Evolutionary conservation across 1,139 yeast species (phyloP), one percentile per base, ranked within the genome.

Genomic region (Geotrichum australiense): DNA sequence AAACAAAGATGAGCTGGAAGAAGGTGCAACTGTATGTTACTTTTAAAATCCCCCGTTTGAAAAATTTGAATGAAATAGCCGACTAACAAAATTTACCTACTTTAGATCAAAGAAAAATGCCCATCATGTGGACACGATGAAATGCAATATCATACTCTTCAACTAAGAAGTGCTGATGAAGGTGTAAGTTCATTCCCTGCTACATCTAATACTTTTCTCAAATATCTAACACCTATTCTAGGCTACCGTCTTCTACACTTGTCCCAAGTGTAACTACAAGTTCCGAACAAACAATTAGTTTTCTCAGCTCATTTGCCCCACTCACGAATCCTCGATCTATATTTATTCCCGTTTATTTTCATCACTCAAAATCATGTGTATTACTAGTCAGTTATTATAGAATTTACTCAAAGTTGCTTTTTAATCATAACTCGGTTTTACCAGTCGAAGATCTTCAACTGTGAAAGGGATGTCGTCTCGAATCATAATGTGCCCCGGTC

Each of bases 61-160:
- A n/a, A n/a, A n/a, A n/a, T 16, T 18, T 22, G 8, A 21, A 21
- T 10, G n/a, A 5, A 19, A 5, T 26, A 20, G 3, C 12, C 11
- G 18, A 15, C 34, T n/a, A 30, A 12, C n/a, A 4, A 2, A 15
- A 5, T 41, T 32, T n/a, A n/a, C n/a, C n/a, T n/a, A n/a, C n/a
- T n/a, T 5, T 33, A 55, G 58, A 91, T 91, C 61, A 83, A 87
- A 63, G 99, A 91, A 63, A 87, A 83, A 59, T 91, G 99, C 71
- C 97, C 97, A 18, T 80, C 87, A 64, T 91, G 98, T 76, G 96
- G 95, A 39, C 76, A 89, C 63, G 96, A 91, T 57, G 96, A 91
- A 65, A 93, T 93, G 98, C 91, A 81, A 61, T 91, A 91, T 63
- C 96, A 91, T 60, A 91, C 98, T 7, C 70, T 91, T 55, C 99